These are phyloP conservation scores for Mucor piriformis DNA, from an alignment of 371 early-diverging fungal species.

Conservation along the genomic window DNA sequence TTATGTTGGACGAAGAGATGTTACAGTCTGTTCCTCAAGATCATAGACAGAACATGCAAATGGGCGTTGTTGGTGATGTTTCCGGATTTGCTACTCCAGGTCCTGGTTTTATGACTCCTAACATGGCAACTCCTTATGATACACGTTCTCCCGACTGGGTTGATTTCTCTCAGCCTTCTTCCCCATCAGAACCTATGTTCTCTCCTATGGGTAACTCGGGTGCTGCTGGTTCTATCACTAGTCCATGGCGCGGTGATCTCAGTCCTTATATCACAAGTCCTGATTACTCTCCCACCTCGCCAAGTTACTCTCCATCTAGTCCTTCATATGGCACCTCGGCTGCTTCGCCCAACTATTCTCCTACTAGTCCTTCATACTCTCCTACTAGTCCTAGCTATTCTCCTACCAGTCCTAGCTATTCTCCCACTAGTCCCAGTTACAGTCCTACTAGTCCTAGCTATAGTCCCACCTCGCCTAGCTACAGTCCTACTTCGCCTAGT, in stretches of 20 bases:
- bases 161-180: constrained; percentile 60
- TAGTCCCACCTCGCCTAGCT: constrained; percentile 75
- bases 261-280: constrained; percentile 62
- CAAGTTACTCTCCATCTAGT: constrained; percentile 74
- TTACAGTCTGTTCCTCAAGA: constrained; percentile 63
- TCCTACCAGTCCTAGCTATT: constrained; percentile 73
- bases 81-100: constrained; percentile 54
- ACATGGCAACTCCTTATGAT: constrained; percentile 57
- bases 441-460: constrained; percentile 83
- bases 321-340: constrained; percentile 68
- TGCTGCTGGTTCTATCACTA: constrained; percentile 42
- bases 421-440: constrained; percentile 69
- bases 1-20: constrained; percentile 92
- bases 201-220: constrained; percentile 69
- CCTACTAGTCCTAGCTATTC: constrained; percentile 71
- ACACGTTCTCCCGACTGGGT: constrained; percentile 61
- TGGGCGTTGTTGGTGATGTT: constrained; percentile 45
- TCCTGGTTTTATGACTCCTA: constrained; percentile 64
- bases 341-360: constrained; percentile 70
- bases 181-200: constrained; percentile 65
- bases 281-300: constrained; percentile 79
- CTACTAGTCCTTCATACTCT: constrained; percentile 65
- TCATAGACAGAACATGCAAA: constrained; percentile 43
- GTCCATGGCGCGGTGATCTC: constrained; percentile 58
- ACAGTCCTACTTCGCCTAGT: constrained; percentile 74